Evolutionary conservation across 495 filamentous ascomycete genomes (phyloP), one percentile per base, ranked within the genome.

Genomic region (Hypomontagnella submonticulosa): DNA sequence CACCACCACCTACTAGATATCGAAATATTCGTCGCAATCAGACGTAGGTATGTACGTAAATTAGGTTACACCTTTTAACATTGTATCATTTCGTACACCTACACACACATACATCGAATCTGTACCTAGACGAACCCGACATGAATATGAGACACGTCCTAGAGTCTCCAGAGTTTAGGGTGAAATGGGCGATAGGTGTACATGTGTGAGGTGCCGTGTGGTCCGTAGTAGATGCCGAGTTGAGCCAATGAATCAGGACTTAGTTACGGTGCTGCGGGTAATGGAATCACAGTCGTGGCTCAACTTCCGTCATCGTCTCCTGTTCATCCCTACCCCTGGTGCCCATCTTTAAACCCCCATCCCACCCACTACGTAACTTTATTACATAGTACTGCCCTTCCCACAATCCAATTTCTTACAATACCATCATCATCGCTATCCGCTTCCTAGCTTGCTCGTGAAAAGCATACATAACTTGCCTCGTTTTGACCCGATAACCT

Each of bases 381-480:
- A 11, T 23, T 20, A 32, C 27, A 57, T 42, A 13, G 27, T 19
- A 34, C 44, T 46, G 37, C 65, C 65, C 55, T 68, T 68, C 65
- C 59, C 65, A 67, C 58, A 63, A 58, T 61, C 53, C 53, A 13
- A 59, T 66, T 57, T 57, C 18, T 16, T 56, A 27, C 52, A 67
- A 52, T 62, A 61, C 46, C 48, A 54, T 54, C 46, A 27, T 27
- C 23, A 27, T 27, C 34, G 10, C 18, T 20, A 51, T 20, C 33
- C 23, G 23, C 49, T 34, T 8, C 33, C 23, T 20, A 53, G 18
- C 49, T 36, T 36, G 32, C 12, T 32, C 43, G 23, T 47, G 23
- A 47, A 47, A 47, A 47, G 13, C 30, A 20, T 19, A 43, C 23
- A 27, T 11, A 38, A 13, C 2, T 38, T 38, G 36, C n/a, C 36